phyloP scores from a whole-genome alignment of 768 basidiomycete genomes.

The Podaxis rugospora region DNA sequence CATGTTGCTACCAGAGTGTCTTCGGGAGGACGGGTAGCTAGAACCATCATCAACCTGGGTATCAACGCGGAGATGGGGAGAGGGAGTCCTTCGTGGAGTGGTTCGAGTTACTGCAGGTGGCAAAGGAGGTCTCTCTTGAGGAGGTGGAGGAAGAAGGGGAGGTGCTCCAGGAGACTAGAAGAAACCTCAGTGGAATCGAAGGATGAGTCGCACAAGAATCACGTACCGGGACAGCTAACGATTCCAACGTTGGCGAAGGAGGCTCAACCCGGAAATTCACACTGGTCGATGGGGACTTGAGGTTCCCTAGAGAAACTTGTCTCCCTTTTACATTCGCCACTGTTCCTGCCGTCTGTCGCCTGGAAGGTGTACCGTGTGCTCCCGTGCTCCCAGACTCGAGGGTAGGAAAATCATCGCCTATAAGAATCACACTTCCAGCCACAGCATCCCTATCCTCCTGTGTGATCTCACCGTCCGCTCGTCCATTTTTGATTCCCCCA shows the following conservation, averaged over 20 bases:
- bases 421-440: conserved; percentile 11
- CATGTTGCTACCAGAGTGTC: background rate
- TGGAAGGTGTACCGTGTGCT: conserved; percentile 10
- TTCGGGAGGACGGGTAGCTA: background rate
- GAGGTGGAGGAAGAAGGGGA: conserved; percentile 8
- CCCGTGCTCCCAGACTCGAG: conserved; percentile 7
- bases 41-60: background rate
- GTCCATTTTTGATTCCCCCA: background rate
- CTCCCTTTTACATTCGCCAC: background rate
- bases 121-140: conserved; percentile 2
- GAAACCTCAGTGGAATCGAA: background rate
- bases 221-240: background rate
- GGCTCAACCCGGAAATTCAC: conserved; percentile 4
- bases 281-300: background rate
- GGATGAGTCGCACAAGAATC: no score
- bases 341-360: background rate
- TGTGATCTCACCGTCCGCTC: conserved; percentile 8
- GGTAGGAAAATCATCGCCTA: conserved; percentile 13
- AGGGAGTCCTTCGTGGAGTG: conserved; percentile 5
- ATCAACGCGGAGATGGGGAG: background rate
- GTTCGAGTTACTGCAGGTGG: background rate
- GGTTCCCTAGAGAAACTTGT: background rate
- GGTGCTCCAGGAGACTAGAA: conserved; percentile 6
- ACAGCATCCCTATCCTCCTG: conserved; percentile 9
- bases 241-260: conserved; percentile 4